A percentile compares a stretch with the other conserved stretches of the same genome.
phyloP scores from a whole-genome alignment of 495 filamentous ascomycete species.

The Neurospora sp. region DNA sequence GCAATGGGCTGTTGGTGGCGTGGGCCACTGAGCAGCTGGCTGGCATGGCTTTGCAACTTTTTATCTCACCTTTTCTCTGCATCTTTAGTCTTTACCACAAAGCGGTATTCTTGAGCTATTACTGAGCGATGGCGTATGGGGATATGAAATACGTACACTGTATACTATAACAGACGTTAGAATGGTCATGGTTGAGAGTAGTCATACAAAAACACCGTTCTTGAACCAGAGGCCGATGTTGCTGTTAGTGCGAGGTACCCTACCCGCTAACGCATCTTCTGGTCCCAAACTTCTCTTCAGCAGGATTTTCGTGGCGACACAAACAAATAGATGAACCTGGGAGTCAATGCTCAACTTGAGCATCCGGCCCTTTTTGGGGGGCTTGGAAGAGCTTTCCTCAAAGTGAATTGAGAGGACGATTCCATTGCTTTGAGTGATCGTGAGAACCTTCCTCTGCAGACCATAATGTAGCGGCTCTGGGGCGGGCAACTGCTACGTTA shows the following conservation, averaged over 20 bases:
- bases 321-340: not conserved
- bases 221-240: not conserved
- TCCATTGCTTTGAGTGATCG: not conserved
- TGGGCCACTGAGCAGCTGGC: slow-evolving; percentile 51
- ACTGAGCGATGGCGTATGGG: not conserved
- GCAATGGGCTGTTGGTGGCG: slow-evolving; percentile 66
- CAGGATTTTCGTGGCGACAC: not conserved
- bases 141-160: not conserved
- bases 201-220: not conserved
- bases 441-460: not conserved
- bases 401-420: no score
- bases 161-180: not conserved
- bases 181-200: not conserved
- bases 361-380: not conserved
- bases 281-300: not conserved
- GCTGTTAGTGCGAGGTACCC: not conserved
- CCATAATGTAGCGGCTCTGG: not conserved
- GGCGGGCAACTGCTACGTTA: not conserved
- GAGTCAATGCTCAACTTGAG: not conserved
- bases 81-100: not conserved
- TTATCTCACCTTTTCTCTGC: not conserved
- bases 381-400: no score
- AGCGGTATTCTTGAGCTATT: not conserved
- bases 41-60: not conserved
- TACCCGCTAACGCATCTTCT: not conserved